Conservation (phyloP, 2,329 filamentous ascomycete genomes). For the Mariannaea sp. region DNA sequence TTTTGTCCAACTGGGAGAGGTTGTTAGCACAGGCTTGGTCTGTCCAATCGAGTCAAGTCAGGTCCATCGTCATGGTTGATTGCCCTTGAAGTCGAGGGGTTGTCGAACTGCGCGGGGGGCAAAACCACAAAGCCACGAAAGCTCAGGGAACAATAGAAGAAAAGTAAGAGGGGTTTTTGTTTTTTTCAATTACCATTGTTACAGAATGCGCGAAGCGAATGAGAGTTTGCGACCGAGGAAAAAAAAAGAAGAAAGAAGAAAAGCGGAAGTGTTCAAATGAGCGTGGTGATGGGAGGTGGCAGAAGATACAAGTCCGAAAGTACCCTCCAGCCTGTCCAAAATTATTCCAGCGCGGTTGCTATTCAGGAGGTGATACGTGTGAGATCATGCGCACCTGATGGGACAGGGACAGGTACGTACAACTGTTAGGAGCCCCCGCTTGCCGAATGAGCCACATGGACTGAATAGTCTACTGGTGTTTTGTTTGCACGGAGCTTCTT, state of each 20-base stretch:
- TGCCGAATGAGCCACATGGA: conserved; percentile 19
- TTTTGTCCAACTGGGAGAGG: conserved; percentile 81
- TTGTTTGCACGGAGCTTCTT: no score
- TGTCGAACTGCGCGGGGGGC: conserved; percentile 34
- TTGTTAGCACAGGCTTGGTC: conserved; percentile 3
- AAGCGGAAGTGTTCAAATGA: no score
- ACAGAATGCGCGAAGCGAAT: conserved; percentile 27
- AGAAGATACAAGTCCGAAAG: conserved; percentile 22
- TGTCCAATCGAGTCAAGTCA: conserved; percentile 17
- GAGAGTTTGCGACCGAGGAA: conserved; percentile 18
- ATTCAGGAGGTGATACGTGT: conserved; percentile 31
- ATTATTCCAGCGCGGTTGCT: conserved; percentile 29
- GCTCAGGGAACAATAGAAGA: background rate
- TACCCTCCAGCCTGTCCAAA: conserved; percentile 34
- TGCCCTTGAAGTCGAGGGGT: conserved; percentile 24
- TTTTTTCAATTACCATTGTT: conserved; percentile 33
- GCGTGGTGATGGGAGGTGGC: conserved; percentile 26
- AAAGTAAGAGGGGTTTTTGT: background rate
- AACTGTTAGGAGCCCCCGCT: no score
- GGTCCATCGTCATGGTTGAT: conserved; percentile 3
- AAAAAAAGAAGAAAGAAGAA: conserved; percentile 5
- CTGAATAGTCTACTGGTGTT: no score
- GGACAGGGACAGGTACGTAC: no score
- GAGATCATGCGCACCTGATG: conserved; percentile 10
- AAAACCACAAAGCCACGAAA: conserved; percentile 16